Percentiles rank a stretch among this genome's conserved stretches.
phyloP scores from a whole-genome alignment of 2,329 filamentous ascomycete genomes.

The Lithohypha guttulata region DNA sequence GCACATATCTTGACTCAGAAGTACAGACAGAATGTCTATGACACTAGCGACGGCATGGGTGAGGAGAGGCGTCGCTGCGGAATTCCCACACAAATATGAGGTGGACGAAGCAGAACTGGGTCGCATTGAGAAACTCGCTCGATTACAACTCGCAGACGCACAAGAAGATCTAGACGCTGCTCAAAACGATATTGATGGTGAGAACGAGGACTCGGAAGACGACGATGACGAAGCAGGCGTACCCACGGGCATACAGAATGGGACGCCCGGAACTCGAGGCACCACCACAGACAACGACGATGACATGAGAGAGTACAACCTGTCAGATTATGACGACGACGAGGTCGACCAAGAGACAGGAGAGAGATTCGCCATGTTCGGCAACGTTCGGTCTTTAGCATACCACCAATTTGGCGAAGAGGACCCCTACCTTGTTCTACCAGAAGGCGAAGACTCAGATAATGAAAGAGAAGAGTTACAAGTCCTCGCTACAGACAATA shows the following conservation, averaged over 20 bases:
- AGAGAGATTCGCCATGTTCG: constrained; percentile 81
- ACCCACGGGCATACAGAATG: constrained; percentile 27
- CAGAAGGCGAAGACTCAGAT: constrained; percentile 55
- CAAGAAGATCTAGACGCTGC: constrained; percentile 58
- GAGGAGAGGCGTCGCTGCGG: constrained; percentile 63
- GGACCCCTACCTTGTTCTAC: constrained; percentile 90
- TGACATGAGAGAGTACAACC: constrained; percentile 88
- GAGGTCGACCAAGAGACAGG: constrained; percentile 53
- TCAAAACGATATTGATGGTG: constrained; percentile 29
- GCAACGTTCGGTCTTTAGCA: constrained; percentile 82
- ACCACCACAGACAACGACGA: constrained; percentile 54
- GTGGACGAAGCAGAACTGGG: constrained; percentile 66
- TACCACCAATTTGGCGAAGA: constrained; percentile 93
- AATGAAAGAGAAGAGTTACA: constrained; percentile 91
- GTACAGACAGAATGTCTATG: constrained; percentile 45
- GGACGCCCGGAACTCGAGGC: constrained; percentile 18
- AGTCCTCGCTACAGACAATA: constrained; percentile 82
- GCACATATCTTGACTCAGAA: too few relatives aligned
- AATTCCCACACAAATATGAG: constrained; percentile 63
- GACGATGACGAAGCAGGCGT: constrained; percentile 17
- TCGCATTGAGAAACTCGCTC: constrained; percentile 63
- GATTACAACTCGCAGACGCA: constrained; percentile 80
- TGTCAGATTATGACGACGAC: constrained; percentile 91
- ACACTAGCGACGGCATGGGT: constrained; percentile 69
- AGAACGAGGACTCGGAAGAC: constrained; percentile 22